A percentile compares a stretch with the other conserved stretches of the same genome.
Conservation (phyloP, 1,139 yeast genomes). For the Blastobotrys indianensis region DNA sequence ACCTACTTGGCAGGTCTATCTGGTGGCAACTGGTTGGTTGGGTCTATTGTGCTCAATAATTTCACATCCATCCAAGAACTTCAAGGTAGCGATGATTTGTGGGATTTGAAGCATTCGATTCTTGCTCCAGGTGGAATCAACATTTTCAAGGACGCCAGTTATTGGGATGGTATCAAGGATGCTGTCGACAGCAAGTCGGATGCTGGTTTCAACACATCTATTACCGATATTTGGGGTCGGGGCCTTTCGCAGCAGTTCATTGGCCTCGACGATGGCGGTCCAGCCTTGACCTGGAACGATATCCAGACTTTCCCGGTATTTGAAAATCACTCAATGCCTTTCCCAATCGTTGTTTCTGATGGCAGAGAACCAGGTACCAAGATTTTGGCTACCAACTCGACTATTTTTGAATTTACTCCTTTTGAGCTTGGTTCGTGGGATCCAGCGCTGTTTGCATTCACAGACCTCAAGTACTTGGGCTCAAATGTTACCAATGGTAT, state of each 20-base stretch:
- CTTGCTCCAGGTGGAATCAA: slow-evolving; percentile 67
- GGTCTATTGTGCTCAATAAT: slow-evolving; percentile 75
- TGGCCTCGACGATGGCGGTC: slow-evolving; percentile 52
- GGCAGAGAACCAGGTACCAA: slow-evolving; percentile 69
- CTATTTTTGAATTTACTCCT: slow-evolving; percentile 78
- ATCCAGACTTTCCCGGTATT: slow-evolving; percentile 52
- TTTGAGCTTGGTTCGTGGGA: slow-evolving; percentile 88
- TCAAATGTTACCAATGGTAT: slow-evolving; percentile 55
- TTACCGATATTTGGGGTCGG: slow-evolving; percentile 94
- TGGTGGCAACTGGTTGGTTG: slow-evolving; percentile 88
- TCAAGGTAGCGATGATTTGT: slow-evolving; percentile 58
- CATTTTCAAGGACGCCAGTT: slow-evolving; percentile 54
- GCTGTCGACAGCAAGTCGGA: slow-evolving; percentile 55
- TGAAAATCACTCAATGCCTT: slow-evolving; percentile 68
- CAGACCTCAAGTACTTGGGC: slow-evolving; percentile 69
- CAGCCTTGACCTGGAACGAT: slow-evolving; percentile 60
- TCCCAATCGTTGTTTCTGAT: slow-evolving; percentile 79
- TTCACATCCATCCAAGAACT: slow-evolving; percentile 67
- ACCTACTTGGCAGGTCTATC: slow-evolving; percentile 81
- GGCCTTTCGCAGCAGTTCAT: slow-evolving; percentile 76
- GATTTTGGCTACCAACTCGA: slow-evolving; percentile 53
- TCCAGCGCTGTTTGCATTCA: slow-evolving; percentile 66
- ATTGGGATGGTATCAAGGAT: slow-evolving; percentile 50
- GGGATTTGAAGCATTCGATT: slow-evolving; percentile 61
- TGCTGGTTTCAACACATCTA: slow-evolving; percentile 71